phyloP scores from a whole-genome alignment of 78 protist species.

The Creolimax fragrantissima region DNA sequence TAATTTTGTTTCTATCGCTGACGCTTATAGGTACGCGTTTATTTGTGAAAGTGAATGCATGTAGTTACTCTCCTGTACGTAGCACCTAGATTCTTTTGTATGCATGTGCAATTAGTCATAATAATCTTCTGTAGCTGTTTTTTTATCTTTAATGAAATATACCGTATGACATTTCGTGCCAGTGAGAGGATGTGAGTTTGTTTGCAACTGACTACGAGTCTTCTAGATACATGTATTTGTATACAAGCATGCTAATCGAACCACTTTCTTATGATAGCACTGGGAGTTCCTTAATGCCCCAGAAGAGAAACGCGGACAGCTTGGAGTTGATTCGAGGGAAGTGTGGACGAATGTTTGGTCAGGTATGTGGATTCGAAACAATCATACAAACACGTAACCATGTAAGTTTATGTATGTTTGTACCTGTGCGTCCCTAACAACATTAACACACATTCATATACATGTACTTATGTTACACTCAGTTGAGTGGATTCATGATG shows the following conservation, averaged over 20 bases:
- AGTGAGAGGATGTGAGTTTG: no score
- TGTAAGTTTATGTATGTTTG: neutral
- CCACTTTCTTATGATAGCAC: slow-evolving; percentile 21
- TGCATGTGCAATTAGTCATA: neutral
- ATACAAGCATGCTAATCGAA: neutral
- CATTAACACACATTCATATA: no score
- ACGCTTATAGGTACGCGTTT: slow-evolving; percentile 46
- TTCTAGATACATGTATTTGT: neutral
- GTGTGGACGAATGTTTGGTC: slow-evolving; percentile 40
- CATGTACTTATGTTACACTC: no score
- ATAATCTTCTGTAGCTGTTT: neutral
- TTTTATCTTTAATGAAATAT: neutral
- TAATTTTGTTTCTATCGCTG: slow-evolving; percentile 39
- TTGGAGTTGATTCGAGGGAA: slow-evolving; percentile 66
- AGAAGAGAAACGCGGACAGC: slow-evolving; percentile 70
- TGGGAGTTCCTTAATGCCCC: slow-evolving; percentile 63
- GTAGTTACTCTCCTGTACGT: neutral
- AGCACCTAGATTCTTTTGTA: neutral
- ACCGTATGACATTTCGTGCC: no score
- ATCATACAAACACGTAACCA: neutral
- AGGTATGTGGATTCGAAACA: neutral
- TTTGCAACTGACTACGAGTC: no score
- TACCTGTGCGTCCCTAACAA: neutral
- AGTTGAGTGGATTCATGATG: slow-evolving; percentile 13
- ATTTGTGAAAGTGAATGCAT: neutral